These are phyloP conservation scores for Pleurotus sapidus DNA, from an alignment of 768 basidiomycete species.

Conservation along the genomic window DNA sequence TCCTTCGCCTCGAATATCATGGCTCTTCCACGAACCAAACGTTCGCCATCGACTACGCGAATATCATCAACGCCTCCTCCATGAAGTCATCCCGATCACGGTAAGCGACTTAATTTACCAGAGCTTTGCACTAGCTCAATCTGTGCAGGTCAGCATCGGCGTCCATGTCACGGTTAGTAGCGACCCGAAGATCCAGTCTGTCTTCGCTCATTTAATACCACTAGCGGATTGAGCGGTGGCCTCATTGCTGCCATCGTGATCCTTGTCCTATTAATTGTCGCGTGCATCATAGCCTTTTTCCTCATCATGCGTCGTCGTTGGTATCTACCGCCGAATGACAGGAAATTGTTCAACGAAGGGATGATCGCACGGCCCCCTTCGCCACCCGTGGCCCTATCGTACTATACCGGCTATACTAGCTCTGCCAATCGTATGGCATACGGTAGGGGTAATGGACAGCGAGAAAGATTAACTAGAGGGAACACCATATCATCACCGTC, in stretches of 20 bases:
- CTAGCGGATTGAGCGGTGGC: not conserved
- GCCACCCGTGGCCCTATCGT: not conserved
- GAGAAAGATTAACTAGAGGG: no score
- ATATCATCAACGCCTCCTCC: conserved; percentile 5
- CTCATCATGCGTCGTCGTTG: not conserved
- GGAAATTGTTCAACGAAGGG: not conserved
- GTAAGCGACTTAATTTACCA: not conserved
- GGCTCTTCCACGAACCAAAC: conserved; percentile 15
- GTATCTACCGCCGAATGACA: not conserved
- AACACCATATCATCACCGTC: not conserved
- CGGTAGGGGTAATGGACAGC: no score
- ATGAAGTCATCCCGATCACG: not conserved
- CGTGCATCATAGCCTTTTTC: not conserved
- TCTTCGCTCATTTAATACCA: no score
- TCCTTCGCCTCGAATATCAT: conserved; percentile 24
- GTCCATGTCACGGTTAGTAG: no score
- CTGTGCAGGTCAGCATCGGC: no score
- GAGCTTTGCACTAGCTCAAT: no score
- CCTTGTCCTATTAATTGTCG: not conserved
- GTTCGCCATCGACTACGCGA: conserved; percentile 28
- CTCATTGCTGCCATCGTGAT: conserved; percentile 4
- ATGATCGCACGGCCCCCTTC: not conserved
- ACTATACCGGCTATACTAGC: no score
- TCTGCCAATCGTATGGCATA: no score
- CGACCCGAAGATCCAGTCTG: no score